Evolutionary conservation across 805 yeast genomes (phyloP).

Genomic region (Kazachstania viticola): DNA sequence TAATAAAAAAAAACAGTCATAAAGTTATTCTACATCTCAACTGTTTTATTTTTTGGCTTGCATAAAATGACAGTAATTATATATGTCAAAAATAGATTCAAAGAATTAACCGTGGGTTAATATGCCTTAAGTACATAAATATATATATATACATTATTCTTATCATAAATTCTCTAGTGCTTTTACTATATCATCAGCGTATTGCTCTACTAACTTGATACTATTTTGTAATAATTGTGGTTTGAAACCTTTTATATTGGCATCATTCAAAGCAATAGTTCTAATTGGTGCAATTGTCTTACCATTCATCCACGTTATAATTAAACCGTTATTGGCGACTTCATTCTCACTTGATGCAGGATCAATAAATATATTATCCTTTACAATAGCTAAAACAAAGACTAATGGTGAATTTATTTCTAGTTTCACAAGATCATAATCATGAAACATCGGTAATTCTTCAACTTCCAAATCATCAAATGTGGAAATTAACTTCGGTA

Average conservation of each 20-base stretch:
- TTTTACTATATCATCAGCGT: slow-evolving; percentile 50
- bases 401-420: slow-evolving; percentile 50
- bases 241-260: slow-evolving; percentile 42
- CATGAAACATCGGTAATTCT: slow-evolving; percentile 85
- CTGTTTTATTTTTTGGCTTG: too few relatives aligned
- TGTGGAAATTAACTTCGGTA: slow-evolving; percentile 63
- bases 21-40: too few relatives aligned
- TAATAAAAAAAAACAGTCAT: too few relatives aligned
- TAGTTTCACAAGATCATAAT: slow-evolving; percentile 64
- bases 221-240: slow-evolving; percentile 39
- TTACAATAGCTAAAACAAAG: slow-evolving; percentile 67
- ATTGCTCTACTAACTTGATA: slow-evolving; percentile 42
- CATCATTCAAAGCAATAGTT: slow-evolving; percentile 47
- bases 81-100: too few relatives aligned
- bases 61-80: too few relatives aligned
- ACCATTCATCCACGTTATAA: slow-evolving; percentile 62
- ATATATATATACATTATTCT: too few relatives aligned
- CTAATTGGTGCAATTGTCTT: slow-evolving; percentile 62
- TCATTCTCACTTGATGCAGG: slow-evolving; percentile 85
- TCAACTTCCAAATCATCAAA: slow-evolving; percentile 58
- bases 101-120: too few relatives aligned
- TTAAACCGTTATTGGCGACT: slow-evolving; percentile 74
- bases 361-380: slow-evolving; percentile 55
- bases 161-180: slow-evolving; percentile 37
- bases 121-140: too few relatives aligned